Evolutionary conservation across 2,329 filamentous ascomycete genomes (phyloP).

Genomic region (Colletotrichum gigasporum): DNA sequence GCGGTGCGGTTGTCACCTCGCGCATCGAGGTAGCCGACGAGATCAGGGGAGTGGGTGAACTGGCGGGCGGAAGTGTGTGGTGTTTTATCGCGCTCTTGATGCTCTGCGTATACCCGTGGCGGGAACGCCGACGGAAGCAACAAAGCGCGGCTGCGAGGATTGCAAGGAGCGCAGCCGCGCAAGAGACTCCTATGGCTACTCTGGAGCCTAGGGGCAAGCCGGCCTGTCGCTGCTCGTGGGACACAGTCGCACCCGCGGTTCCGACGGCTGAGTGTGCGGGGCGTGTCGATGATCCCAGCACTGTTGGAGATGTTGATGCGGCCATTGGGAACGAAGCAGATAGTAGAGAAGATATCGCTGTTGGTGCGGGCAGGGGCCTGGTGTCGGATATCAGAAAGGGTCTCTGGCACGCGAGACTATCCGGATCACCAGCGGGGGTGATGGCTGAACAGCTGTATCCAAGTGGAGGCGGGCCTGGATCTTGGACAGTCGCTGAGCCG

Average conservation of each 20-base stretch:
- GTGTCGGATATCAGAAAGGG: conserved; percentile 14
- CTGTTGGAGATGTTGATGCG: not conserved
- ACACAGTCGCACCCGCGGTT: not conserved
- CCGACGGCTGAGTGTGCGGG: not conserved
- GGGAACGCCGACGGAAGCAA: conserved; percentile 45
- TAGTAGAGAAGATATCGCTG: not conserved
- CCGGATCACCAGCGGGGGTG: not conserved
- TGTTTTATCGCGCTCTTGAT: conserved; percentile 33
- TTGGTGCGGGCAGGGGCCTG: not conserved
- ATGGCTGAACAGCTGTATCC: conserved; percentile 39
- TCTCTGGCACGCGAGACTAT: not conserved
- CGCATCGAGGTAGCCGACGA: conserved; percentile 44
- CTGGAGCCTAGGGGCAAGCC: conserved; percentile 51
- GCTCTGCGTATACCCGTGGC: conserved; percentile 29
- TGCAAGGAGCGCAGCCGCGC: conserved; percentile 48
- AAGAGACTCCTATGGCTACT: conserved; percentile 55
- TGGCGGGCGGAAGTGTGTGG: conserved; percentile 35
- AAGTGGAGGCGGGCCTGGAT: conserved; percentile 47
- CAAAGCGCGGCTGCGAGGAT: conserved; percentile 48
- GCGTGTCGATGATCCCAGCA: not conserved
- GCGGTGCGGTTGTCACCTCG: conserved; percentile 33
- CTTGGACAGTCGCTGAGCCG: conserved; percentile 40
- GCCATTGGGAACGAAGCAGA: not conserved
- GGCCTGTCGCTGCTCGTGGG: not conserved
- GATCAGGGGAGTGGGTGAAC: conserved; percentile 54